phyloP scores from a whole-genome alignment of 495 filamentous ascomycete species.

The Amniculicola lignicola region DNA sequence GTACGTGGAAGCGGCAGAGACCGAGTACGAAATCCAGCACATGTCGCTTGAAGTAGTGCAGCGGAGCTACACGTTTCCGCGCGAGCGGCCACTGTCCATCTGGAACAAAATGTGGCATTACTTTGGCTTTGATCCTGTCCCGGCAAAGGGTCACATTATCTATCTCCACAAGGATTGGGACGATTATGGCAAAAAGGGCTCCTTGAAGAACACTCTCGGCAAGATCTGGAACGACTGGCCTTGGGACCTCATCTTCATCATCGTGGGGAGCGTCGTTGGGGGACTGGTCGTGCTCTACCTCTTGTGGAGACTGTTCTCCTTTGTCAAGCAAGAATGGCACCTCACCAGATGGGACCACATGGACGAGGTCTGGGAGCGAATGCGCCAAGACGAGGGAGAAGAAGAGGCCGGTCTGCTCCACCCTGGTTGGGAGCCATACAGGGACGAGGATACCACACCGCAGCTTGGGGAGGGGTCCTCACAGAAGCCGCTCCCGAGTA shows the following conservation, averaged over 20 bases:
- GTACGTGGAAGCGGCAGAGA: neutral
- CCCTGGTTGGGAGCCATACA: neutral
- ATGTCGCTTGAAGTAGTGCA: neutral
- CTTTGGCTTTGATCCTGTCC: conserved; percentile 4
- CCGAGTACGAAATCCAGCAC: conserved; percentile 2
- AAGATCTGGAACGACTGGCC: conserved; percentile 9
- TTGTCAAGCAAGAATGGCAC: neutral
- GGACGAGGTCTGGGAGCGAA: conserved; percentile 20
- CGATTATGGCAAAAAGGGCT: conserved; percentile 12
- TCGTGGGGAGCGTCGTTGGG: conserved; percentile 2
- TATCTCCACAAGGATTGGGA: conserved; percentile 14
- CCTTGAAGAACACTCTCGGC: conserved; percentile 2
- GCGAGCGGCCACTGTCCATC: neutral
- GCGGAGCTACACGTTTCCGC: conserved; percentile 12
- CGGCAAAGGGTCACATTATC: conserved; percentile 16
- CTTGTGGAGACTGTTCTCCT: neutral
- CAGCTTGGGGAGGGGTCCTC: neutral
- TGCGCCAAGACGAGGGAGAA: conserved; percentile 12
- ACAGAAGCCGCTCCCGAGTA: neutral
- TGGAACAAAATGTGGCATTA: conserved; percentile 9
- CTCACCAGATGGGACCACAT: conserved; percentile 19
- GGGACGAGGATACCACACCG: neutral
- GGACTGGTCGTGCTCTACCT: conserved; percentile 7
- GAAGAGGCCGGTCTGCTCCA: conserved; percentile 4
- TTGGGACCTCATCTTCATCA: neutral